A percentile compares a stretch with the other conserved stretches of the same genome.
Evolutionary conservation across 306 rosid genomes (phyloP).

Genomic region (Prunus mongolica): DNA sequence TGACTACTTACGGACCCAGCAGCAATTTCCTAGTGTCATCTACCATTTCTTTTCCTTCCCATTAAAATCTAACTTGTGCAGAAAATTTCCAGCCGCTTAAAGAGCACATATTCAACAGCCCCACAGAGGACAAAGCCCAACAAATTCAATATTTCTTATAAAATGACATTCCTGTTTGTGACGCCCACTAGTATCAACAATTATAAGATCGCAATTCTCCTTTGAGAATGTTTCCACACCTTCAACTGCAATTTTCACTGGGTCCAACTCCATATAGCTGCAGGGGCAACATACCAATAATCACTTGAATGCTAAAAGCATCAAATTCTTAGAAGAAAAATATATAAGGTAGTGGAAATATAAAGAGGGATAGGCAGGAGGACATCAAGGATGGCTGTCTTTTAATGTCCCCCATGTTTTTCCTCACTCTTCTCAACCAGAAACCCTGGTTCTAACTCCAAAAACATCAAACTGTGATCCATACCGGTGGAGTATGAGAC

Average conservation of each 20-base stretch:
- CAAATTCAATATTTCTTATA: no score
- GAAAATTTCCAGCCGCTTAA: not conserved
- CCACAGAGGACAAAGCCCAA: no score
- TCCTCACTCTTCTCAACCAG: not conserved
- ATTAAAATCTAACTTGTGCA: no score
- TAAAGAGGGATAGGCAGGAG: not conserved
- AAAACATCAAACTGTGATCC: not conserved
- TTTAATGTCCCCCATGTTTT: not conserved
- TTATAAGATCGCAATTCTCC: constrained; percentile 72
- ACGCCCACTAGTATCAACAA: constrained; percentile 88
- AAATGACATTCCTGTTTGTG: constrained; percentile 41
- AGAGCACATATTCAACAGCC: not conserved
- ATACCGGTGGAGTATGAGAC: not conserved
- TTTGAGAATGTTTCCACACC: constrained; percentile 79
- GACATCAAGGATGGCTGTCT: not conserved
- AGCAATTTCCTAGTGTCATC: no score
- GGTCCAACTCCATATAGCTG: constrained; percentile 80
- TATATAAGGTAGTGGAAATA: not conserved
- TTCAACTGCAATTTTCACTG: constrained; percentile 75
- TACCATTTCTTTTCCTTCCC: no score
- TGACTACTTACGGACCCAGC: no score
- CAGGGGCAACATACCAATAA: constrained; percentile 11
- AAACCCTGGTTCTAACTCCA: not conserved
- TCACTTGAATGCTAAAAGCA: constrained; percentile 14
- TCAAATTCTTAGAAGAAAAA: not conserved